Evolutionary conservation across 768 basidiomycete species (phyloP).

Genomic region (Auriscalpium vulgare): DNA sequence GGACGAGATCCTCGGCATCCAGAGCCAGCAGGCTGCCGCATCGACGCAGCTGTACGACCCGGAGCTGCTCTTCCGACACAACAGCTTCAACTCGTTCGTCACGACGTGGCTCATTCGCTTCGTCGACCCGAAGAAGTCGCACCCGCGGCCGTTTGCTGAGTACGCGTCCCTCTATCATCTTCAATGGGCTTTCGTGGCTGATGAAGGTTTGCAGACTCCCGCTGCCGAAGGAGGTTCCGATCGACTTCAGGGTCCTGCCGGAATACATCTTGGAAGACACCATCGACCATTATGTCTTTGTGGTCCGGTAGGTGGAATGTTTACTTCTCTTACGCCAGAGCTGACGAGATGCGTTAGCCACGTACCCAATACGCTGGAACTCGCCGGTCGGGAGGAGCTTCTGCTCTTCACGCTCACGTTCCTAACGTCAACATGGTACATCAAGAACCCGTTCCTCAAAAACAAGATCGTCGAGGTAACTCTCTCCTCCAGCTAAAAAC

Average conservation of each 20-base stretch:
- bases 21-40: constrained; percentile 69
- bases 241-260: constrained; percentile 79
- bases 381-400: constrained; percentile 80
- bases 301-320: constrained; percentile 53
- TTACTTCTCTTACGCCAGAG: background rate
- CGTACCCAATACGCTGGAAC: constrained; percentile 73
- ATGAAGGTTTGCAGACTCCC: constrained; percentile 54
- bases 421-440: constrained; percentile 90
- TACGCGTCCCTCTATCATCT: constrained; percentile 32
- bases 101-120: constrained; percentile 92
- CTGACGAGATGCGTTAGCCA: constrained; percentile 28
- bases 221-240: constrained; percentile 76
- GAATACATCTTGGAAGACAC: constrained; percentile 94
- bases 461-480: constrained; percentile 89
- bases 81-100: constrained; percentile 82
- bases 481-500: background rate
- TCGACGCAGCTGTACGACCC: constrained; percentile 85
- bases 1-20: constrained; percentile 63
- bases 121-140: constrained; percentile 71
- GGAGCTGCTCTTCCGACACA: constrained; percentile 68
- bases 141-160: constrained; percentile 65
- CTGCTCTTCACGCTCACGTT: constrained; percentile 86
- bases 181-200: background rate
- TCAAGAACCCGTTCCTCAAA: constrained; percentile 98
- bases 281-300: constrained; percentile 80